phyloP scores from a whole-genome alignment of 2,329 filamentous ascomycete genomes.

The Arthrobotrys sphaeroides region DNA sequence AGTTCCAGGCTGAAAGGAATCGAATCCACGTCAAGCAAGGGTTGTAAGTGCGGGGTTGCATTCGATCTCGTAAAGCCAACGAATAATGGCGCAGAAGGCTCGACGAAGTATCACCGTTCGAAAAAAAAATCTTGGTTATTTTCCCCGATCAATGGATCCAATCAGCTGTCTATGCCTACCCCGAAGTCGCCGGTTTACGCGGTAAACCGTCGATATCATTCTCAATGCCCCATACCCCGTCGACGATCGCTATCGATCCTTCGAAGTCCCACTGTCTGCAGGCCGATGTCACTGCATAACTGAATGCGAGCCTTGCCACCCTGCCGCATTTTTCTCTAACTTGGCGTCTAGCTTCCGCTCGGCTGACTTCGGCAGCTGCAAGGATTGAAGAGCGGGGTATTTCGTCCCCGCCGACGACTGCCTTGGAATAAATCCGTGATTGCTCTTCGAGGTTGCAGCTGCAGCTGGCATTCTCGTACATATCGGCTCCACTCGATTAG shows the following conservation, averaged over 20 bases:
- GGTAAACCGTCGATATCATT: neutral
- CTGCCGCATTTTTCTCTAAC: conserved; percentile 7
- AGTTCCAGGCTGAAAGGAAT: neutral
- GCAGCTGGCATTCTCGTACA: neutral
- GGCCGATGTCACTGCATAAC: neutral
- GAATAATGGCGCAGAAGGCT: neutral
- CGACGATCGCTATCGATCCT: neutral
- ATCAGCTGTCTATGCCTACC: neutral
- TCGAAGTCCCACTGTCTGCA: neutral
- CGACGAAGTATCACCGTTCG: neutral
- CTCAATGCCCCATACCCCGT: neutral
- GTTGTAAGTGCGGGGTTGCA: neutral
- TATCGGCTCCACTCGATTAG: neutral
- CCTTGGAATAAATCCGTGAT: conserved; percentile 1
- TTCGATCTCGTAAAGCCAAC: conserved; percentile 1
- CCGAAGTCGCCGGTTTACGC: neutral
- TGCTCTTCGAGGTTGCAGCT: neutral
- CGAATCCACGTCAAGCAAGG: neutral
- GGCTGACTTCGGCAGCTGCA: neutral
- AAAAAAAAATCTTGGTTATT: neutral
- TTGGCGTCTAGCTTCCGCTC: conserved; percentile 16
- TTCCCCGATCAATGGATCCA: conserved; percentile 19
- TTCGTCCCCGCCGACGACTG: neutral
- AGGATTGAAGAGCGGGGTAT: conserved; percentile 16
- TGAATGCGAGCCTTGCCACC: conserved; percentile 6